These are phyloP conservation scores for Pyricularia grisea DNA, from an alignment of 2,329 filamentous ascomycete species.

Conservation along the genomic window DNA sequence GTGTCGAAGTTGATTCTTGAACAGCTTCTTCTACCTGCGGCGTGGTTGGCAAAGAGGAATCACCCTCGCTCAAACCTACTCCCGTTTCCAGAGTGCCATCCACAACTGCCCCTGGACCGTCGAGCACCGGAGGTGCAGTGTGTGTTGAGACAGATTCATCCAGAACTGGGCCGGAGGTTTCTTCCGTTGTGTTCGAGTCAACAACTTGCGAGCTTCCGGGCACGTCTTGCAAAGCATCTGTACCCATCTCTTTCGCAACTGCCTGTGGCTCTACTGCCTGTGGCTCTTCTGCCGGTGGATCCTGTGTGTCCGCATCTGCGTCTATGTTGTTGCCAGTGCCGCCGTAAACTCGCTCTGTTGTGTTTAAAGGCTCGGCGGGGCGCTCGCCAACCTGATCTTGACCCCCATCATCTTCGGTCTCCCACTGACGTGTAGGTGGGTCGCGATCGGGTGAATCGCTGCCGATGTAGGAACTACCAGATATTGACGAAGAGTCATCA, in stretches of 20 bases:
- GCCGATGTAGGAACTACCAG: slow-evolving; percentile 29
- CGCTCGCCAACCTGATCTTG: slow-evolving; percentile 19
- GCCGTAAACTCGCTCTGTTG: neutral
- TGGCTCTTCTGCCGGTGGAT: neutral
- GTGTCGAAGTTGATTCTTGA: neutral
- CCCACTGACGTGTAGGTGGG: slow-evolving; percentile 25
- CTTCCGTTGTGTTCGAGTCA: neutral
- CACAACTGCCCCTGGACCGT: neutral
- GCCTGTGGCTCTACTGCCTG: neutral
- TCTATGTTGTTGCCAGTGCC: neutral
- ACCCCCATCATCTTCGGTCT: slow-evolving; percentile 26
- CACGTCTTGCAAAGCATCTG: neutral
- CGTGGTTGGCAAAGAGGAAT: neutral
- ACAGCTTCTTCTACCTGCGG: neutral
- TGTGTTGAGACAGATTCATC: neutral
- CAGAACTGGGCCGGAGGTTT: neutral
- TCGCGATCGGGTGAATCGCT: slow-evolving; percentile 18
- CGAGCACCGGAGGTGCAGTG: neutral
- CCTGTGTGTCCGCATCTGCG: neutral
- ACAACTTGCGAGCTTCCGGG: neutral
- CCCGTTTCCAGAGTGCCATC: neutral
- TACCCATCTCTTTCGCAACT: neutral
- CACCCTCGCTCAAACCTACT: neutral
- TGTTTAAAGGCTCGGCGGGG: neutral
- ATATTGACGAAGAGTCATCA: slow-evolving; percentile 11